Base-by-base conservation (phyloP, 805 yeast genomes). In the Crinitomyces ghanaensis region DNA sequence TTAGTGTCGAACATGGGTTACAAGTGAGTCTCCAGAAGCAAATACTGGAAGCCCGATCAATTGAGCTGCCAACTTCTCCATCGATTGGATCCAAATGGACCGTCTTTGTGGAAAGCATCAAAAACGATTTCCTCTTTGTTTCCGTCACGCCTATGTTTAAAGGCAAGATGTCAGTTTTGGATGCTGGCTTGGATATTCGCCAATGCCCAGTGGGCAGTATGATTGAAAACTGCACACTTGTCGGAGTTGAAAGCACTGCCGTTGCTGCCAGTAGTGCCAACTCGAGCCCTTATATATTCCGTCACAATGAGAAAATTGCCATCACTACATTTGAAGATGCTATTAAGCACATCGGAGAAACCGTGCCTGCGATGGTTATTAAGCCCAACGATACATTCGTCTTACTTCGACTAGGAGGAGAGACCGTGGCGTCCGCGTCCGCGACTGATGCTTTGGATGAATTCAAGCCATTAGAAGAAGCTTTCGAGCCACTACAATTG, bases 171-270 rank as follows among this genome's bases (percentile, higher is more conserved):
- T 65, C 84, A 1, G 57, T 73, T 31, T 64, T 78, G 59, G 80
- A 83, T 38, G 57, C 80, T 22, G 59, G 77, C 6, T 68, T 68
- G 40, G 72, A 77, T 45, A 52, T 49, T 2, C 59, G 63, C n/a
- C 49, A 64, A 2, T 76, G 65, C 53, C 88, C 93, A 21, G 51
- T 79, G 33, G 95, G 95, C 15, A 56, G 74, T 38, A 85, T 85
- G 6, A 44, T 84, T 35, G 60, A 66, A 38, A n/a, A n/a, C n/a
- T 75, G 75, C 14, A 63, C 56, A 21, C 78, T 81, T 11, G 58
- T 64, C 20, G 60, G 64, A 8, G 50, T 70, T 33, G 84, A 77
- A 40, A 41, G 56, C 17, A 74, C 71, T 35, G 60, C 70, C 3
- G 30, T 28, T 28, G n/a, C n/a, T n/a, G n/a, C n/a, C n/a, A n/a